Evolutionary conservation across 306 rosid species (phyloP).

Genomic region (Phaseolus lunatus): DNA sequence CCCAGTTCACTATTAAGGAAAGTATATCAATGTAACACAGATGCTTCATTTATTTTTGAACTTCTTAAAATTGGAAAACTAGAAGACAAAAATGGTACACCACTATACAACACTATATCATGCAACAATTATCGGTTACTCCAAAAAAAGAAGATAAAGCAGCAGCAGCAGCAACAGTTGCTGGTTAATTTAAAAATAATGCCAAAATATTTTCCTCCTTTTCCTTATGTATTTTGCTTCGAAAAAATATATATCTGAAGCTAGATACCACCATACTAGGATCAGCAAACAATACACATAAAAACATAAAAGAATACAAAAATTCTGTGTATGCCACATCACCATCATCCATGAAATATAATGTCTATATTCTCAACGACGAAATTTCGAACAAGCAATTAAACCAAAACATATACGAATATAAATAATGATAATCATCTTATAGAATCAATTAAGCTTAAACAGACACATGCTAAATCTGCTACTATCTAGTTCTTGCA

Average conservation of each 20-base stretch:
- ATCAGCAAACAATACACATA: not conserved
- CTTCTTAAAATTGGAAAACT: not conserved
- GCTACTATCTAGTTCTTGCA: slow-evolving; percentile 46
- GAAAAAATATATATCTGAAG: not conserved
- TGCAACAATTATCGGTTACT: not conserved
- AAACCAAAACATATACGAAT: slow-evolving; percentile 15
- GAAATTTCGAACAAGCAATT: slow-evolving; percentile 33
- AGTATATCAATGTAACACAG: not conserved
- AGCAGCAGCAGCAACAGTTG: not conserved
- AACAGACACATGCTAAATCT: not conserved
- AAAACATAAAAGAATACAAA: slow-evolving; percentile 2
- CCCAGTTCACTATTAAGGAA: not conserved
- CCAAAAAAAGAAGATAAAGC: not conserved
- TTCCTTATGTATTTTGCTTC: not conserved
- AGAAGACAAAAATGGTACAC: not conserved
- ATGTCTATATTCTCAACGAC: slow-evolving; percentile 13
- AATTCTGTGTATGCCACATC: slow-evolving; percentile 26
- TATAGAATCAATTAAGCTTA: not conserved
- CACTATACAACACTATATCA: not conserved
- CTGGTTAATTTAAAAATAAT: not conserved
- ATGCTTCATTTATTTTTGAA: not conserved
- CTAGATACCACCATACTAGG: not conserved
- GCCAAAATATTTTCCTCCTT: not conserved
- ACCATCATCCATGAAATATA: slow-evolving; percentile 10
- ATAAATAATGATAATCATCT: not conserved